Evolutionary conservation across 352 stramenopile species (phyloP), one percentile per base, ranked within the genome.

Genomic region (Pythium brachiatum): DNA sequence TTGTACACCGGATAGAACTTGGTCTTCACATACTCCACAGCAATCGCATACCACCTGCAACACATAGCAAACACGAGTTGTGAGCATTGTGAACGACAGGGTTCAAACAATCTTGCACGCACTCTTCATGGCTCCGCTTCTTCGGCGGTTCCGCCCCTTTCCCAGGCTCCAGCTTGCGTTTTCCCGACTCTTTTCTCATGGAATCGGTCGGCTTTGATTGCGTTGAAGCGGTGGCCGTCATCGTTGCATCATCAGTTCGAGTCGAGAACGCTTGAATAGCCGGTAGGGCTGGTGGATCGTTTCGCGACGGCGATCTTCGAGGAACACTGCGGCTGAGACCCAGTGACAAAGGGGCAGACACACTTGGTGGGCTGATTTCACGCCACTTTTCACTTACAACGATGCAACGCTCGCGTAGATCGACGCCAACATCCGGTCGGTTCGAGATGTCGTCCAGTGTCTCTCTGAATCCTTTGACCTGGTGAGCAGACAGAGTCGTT

Each of bases 1-100:
- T 91, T 91, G 73, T 92, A 92, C 2, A 89, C 57, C 1, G 86
- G 86, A 56, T 95, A 92, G 21, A 95, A 50, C 60, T 92, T 92
- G 0, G 63, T 67, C 43, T 93, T 95, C 12, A 93, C 81, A 32
- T 93, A 91, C 47, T 85, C 77, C n/a, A 92, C 77, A 9, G 81
- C 81, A 11, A 71, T 62, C 23, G 75, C 58, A 0, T 68, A 72
- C 79, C 78, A 90, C 15, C 75, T 88, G 46, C 29, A 32, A 15
- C 26, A 64, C 32, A 55, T n/a, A 25, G 9, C 18, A 68, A 51
- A 61, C n/a, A 51, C 36, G 57, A 31, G 13, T 32, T 9, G 18
- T 34, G 9, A 41, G 25, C 31, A 25, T n/a, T n/a, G n/a, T 29
- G 51, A 39, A 12, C 29, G 5, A 43, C 9, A 43, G 51, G 12